phyloP scores from a whole-genome alignment of 148 eudicot species.

The Fagopyrum esculentum region DNA sequence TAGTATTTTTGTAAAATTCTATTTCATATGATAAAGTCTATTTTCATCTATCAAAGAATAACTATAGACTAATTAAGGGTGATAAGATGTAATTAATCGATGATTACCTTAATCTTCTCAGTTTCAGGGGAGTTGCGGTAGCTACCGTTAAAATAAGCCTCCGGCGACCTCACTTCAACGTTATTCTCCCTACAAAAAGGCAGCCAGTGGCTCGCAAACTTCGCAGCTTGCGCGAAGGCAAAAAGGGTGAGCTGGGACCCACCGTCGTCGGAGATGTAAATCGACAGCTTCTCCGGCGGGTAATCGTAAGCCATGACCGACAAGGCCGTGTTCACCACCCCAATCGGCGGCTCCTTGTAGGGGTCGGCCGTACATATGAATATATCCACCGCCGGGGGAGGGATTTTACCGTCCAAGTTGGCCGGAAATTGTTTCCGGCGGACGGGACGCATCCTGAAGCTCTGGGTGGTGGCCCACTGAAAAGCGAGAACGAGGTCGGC shows the following conservation, averaged over 20 bases:
- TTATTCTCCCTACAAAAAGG: slow-evolving; percentile 56
- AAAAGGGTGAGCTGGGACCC: slow-evolving; percentile 66
- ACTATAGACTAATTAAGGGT: no score
- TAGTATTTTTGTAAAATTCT: no score
- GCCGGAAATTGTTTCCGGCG: slow-evolving; percentile 35
- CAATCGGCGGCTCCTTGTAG: slow-evolving; percentile 70
- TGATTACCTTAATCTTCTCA: slow-evolving; percentile 47
- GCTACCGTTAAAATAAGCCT: slow-evolving; percentile 39
- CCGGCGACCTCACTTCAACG: slow-evolving; percentile 42
- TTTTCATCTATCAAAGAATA: no score
- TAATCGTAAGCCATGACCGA: slow-evolving; percentile 85
- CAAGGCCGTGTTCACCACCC: slow-evolving; percentile 65
- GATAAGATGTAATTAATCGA: background rate
- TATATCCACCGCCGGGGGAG: slow-evolving; percentile 50
- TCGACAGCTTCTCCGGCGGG: slow-evolving; percentile 63
- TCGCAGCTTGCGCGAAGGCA: slow-evolving; percentile 72
- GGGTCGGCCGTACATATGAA: slow-evolving; percentile 92
- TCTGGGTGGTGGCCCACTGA: slow-evolving; percentile 48
- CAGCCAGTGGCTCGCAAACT: slow-evolving; percentile 57
- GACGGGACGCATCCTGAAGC: slow-evolving; percentile 50
- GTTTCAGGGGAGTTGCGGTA: slow-evolving; percentile 16
- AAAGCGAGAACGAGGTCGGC: slow-evolving; percentile 49
- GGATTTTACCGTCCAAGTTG: slow-evolving; percentile 26
- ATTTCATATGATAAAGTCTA: no score
- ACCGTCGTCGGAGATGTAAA: slow-evolving; percentile 83